Evolutionary conservation across 257 asterid species (phyloP), one percentile per base, ranked within the genome.

Genomic region (Eustoma russellianum): DNA sequence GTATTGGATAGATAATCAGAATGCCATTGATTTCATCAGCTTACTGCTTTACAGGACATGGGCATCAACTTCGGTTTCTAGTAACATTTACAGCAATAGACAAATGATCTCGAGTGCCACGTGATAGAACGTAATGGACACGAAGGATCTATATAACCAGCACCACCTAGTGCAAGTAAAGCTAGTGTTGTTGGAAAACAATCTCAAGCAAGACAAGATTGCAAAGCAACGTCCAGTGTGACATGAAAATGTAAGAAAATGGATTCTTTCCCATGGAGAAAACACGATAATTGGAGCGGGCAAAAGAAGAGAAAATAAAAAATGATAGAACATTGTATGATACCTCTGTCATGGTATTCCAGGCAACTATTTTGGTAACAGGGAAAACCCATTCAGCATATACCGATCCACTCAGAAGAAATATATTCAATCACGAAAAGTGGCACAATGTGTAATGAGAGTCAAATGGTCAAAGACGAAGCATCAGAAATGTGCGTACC

Each of bases 401-500:
- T 34, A 17, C 19, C 14, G 5, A 17, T 28, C 9, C 47, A 51
- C 3, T 17, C 38, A 38, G 5, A 13, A 14, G 41, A 40, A 7
- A 45, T 17, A 41, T 7, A 46, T 57, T 2, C 7, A 33, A 14
- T 9, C 43, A 14, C 17, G 24, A 30, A 13, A 40, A 35, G 35
- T 6, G 40, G 3, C 48, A 41, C 2, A 3, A 24, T 24, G 30
- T 0, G 30, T 24, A 24, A 24, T 24, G 14, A 35, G 45, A 12
- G 50, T 48, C 57, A 40, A 6, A 52, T 6, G 3, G 30, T 24
- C 30, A 24, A 24, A 24, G 30, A 24, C 16, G 7, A 7, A 28
- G 16, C 33, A 33, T 15, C 17, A 0, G 5, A 13, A 8, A 30
- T 17, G 45, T 56, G 40, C 76, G 57, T 61, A 91, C 98, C 93